These are phyloP conservation scores for Euphrasia arctica DNA, from an alignment of 305 asterid species.

Conservation along the genomic window DNA sequence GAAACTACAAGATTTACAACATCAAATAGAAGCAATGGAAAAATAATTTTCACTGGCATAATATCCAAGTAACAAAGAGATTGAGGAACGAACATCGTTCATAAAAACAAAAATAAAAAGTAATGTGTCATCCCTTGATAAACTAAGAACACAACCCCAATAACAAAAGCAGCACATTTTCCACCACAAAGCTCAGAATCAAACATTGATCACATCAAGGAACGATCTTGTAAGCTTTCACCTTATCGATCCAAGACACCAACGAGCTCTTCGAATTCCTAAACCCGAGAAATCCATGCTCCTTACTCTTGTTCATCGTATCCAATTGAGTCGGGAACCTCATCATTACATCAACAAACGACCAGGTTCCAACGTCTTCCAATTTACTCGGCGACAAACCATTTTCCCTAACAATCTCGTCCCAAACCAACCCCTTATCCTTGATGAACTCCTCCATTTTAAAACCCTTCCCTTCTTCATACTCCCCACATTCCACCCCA, in stretches of 20 bases:
- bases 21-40: too few species aligned
- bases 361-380: conserved; percentile 50
- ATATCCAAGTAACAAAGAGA: too few species aligned
- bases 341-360: conserved; percentile 37
- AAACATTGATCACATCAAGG: conserved; percentile 32
- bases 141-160: background rate
- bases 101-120: too few species aligned
- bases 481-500: conserved; percentile 45
- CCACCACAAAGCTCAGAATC: background rate
- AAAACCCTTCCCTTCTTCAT: conserved; percentile 41
- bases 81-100: background rate
- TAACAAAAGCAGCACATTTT: background rate
- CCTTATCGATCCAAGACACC: conserved; percentile 57
- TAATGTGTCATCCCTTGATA: background rate
- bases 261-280: conserved; percentile 54
- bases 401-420: conserved; percentile 50
- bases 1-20: too few species aligned
- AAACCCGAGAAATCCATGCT: conserved; percentile 60
- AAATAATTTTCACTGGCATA: too few species aligned
- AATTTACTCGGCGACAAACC: conserved; percentile 37
- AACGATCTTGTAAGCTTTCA: conserved; percentile 52
- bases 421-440: conserved; percentile 54
- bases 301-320: conserved; percentile 65
- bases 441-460: conserved; percentile 46
- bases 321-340: conserved; percentile 23